Evolutionary conservation across 805 yeast genomes (phyloP).

Genomic region (Tetrapisispora taiwanensis): DNA sequence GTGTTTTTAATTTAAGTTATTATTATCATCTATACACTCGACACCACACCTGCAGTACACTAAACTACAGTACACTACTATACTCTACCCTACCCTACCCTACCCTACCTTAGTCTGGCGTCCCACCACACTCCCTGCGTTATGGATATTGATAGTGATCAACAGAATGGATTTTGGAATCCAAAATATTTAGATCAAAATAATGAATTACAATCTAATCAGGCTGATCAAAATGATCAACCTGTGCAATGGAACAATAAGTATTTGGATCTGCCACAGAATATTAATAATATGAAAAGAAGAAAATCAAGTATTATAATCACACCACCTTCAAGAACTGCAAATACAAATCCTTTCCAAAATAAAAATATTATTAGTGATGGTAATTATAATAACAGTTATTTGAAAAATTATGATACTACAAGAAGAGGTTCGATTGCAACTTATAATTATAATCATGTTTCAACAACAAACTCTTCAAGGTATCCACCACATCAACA

Average conservation of each 20-base stretch:
- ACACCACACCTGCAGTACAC: too few relatives aligned
- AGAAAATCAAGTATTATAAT: slow-evolving; percentile 29
- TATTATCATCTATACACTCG: too few relatives aligned
- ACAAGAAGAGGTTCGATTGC: slow-evolving; percentile 7
- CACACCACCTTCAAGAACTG: slow-evolving; percentile 36
- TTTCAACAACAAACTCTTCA: neutral
- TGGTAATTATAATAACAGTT: slow-evolving; percentile 1
- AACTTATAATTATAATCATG: neutral
- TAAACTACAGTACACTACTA: too few relatives aligned
- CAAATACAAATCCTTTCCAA: slow-evolving; percentile 33
- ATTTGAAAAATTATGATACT: slow-evolving; percentile 1
- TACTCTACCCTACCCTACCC: too few relatives aligned
- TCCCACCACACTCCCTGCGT: neutral
- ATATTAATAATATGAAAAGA: slow-evolving; percentile 10
- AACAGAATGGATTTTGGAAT: slow-evolving; percentile 9
- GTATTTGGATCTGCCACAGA: neutral
- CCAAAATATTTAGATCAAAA: slow-evolving; percentile 9
- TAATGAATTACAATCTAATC: too few relatives aligned
- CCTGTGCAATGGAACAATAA: slow-evolving; percentile 1
- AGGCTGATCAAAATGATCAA: too few relatives aligned
- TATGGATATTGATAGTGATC: neutral
- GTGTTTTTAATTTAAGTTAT: too few relatives aligned
- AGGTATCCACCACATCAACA: slow-evolving; percentile 1
- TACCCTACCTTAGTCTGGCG: too few relatives aligned
- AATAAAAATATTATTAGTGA: slow-evolving; percentile 8